Evolutionary conservation across 78 protist genomes (phyloP), one percentile per base, ranked within the genome.

Genomic region (Bodo saltans): DNA sequence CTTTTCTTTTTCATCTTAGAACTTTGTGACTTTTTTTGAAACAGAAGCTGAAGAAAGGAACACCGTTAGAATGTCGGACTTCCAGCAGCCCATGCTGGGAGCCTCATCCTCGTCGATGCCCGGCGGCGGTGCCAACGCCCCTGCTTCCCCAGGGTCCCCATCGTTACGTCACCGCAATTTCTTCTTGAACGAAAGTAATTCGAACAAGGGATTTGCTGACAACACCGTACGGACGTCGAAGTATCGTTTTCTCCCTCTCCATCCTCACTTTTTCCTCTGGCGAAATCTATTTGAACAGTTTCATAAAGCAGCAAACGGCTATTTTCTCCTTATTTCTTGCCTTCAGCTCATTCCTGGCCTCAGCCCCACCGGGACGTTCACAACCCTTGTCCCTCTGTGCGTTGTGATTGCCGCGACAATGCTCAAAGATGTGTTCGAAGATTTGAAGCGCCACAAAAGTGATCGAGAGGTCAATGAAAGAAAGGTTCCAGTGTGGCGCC

Each of bases 211-310:
- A 3, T 76, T 39, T 38, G 35, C 47, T 38, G 81, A 76, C 68
- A 76, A 76, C 81, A 39, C 69, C 67, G 35, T 76, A 47, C 4
- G 34, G 41, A 76, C 81, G 27, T 30, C 42, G 41, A 76, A 76
- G 81, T 76, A 76, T 38, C 4, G 67, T 29, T 23, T 40, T 29
- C 25, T 76, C 33, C 81, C 81, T 1, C 11, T 76, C 25, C n/a
- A 4, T 26, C 52, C 40, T 29, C 4, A 30, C 25, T 76, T 76
- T 27, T 32, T 87, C 30, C 27, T 93, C 32, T 87, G 91, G 37
- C 53, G 1, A 33, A 39, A 74, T 42, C 86, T 89, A 25, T 53
- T n/a, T 26, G 87, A 86, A 86, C 92, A 90, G 84, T 87, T 92
- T 52, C 70, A 41, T 25, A 87, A 88, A 26, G 12, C 68, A 3